Evolutionary conservation across 164 flowering plant species (phyloP), one percentile per base, ranked within the genome.

Genomic region (Tetrastigma voinierianum): DNA sequence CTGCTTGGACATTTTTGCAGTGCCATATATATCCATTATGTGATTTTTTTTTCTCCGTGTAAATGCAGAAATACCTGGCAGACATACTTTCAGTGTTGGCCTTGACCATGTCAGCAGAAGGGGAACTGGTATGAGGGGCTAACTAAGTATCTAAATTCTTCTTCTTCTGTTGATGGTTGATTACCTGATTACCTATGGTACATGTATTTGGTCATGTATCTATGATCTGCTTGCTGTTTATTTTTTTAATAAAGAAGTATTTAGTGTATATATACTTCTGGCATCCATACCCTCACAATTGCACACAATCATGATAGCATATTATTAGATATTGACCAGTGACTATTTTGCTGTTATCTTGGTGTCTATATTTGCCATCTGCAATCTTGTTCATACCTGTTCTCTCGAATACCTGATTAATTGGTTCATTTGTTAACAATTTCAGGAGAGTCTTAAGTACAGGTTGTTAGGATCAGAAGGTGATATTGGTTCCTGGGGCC

Each of bases 401-500:
- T 51, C 48, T 25, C 64, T 56, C 60, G 20, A 25, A 19, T 18
- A n/a, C 45, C 14, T 58, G 61, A 17, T 47, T 11, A 64, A 40
- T 17, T 53, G 11, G 9, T 46, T 18, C 2, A 23, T 16, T 15
- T 53, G 51, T 18, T 59, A 20, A 47, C 44, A 51, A 25, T 54
- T 77, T 47, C 86, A 96, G 99, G 99, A 91, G 66, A 93, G 98
- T 72, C 76, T 96, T 23, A 90, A 88, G 72, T 96, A 84, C 78
- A 83, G 99, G 73, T 72, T 96, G 62, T 57, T 88, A 74, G 99
- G 99, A 64, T 89, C 99, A 43, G 92, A 84, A 58, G 99, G 97
- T 65, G 99, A 96, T 77, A 93, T 93, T 73, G 98, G 98, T 57
- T 96, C 98, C n/a, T 96, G 99, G 99, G 99, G 99, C 47, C 98